Percentiles rank a stretch among this genome's conserved stretches.
phyloP scores from a whole-genome alignment of 345 rosid genomes.

The Eucalyptus urophylla region DNA sequence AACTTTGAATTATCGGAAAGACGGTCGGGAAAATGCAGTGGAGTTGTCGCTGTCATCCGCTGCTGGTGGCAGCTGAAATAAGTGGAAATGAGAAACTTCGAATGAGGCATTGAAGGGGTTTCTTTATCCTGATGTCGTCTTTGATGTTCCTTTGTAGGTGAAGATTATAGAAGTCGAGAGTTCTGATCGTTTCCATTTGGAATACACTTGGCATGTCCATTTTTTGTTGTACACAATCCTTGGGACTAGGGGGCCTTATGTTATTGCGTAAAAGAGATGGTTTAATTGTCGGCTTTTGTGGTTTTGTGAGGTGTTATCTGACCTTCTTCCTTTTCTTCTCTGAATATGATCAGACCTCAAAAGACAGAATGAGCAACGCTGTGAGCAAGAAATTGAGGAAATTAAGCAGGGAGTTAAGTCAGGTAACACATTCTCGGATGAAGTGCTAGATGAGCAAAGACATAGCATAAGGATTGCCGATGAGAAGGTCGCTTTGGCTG shows the following conservation, averaged over 20 bases:
- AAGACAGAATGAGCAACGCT: conserved; percentile 77
- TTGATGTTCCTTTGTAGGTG: neutral
- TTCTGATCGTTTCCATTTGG: neutral
- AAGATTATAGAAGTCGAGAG: neutral
- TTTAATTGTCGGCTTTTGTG: neutral
- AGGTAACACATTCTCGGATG: conserved; percentile 76
- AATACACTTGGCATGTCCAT: neutral
- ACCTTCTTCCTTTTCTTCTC: neutral
- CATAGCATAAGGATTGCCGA: conserved; percentile 92
- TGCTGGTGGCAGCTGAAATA: neutral
- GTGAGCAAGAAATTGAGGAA: conserved; percentile 84
- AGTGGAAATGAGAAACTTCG: neutral
- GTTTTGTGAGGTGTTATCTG: neutral
- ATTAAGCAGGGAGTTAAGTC: conserved; percentile 48
- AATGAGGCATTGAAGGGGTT: neutral
- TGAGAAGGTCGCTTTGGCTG: conserved; percentile 86
- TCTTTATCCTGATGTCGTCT: neutral
- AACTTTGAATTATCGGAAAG: neutral
- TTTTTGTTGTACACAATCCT: neutral
- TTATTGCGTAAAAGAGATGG: neutral
- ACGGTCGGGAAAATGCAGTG: neutral
- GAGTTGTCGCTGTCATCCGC: neutral
- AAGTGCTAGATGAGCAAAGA: conserved; percentile 86
- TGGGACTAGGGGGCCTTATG: neutral
- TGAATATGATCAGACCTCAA: conserved; percentile 39